phyloP scores from a whole-genome alignment of 2,329 filamentous ascomycete genomes.

The Ceratocystis huliohia region DNA sequence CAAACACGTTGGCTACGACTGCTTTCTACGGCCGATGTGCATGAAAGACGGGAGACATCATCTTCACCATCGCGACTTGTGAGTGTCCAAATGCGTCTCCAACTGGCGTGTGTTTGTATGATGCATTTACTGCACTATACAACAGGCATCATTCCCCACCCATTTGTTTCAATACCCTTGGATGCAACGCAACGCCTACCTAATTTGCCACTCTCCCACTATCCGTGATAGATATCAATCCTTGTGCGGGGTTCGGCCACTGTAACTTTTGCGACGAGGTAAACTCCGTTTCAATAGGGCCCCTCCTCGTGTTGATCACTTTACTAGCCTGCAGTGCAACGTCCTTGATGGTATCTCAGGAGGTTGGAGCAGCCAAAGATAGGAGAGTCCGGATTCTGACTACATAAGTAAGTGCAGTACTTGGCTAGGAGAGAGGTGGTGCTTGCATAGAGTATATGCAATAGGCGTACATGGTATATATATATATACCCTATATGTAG shows the following conservation, averaged over 20 bases:
- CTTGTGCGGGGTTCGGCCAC: background rate
- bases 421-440: no score
- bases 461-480: no score
- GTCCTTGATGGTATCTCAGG: background rate
- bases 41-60: conserved; percentile 42
- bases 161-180: no score
- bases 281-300: background rate
- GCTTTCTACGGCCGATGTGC: conserved; percentile 34
- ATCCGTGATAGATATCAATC: background rate
- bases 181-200: background rate
- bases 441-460: no score
- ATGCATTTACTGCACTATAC: no score
- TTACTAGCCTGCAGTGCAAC: background rate
- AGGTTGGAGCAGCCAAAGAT: background rate
- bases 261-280: background rate
- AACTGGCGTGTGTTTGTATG: background rate
- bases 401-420: no score
- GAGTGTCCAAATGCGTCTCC: background rate
- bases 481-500: no score
- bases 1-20: conserved; percentile 39
- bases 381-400: background rate
- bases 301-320: background rate
- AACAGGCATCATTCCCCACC: no score
- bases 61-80: background rate
- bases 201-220: background rate